Percentiles rank a stretch among this genome's conserved stretches.
phyloP scores from a whole-genome alignment of 106 monocot genomes.

The Dendrobium chrysotoxum region DNA sequence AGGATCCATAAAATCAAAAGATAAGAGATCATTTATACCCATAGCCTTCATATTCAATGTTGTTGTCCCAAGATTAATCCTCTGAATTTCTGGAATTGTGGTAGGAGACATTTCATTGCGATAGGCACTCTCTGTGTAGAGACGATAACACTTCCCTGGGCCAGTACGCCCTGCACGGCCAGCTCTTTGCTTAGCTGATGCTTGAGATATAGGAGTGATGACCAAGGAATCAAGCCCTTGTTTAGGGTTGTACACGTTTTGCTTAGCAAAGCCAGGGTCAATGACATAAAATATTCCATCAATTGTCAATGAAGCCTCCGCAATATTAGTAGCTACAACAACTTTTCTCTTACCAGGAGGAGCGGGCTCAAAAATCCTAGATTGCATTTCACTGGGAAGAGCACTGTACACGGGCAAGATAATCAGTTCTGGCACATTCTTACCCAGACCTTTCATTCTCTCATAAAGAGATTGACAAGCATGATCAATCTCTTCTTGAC shows the following conservation, averaged over 20 bases:
- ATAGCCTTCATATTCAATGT: conserved; percentile 90
- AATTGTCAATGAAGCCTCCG: conserved; percentile 89
- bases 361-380: conserved; percentile 87
- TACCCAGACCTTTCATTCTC: conserved; percentile 91
- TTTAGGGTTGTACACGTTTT: conserved; percentile 92
- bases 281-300: conserved; percentile 94
- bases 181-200: conserved; percentile 95
- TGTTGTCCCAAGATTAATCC: conserved; percentile 81
- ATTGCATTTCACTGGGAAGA: conserved; percentile 95
- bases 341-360: conserved; percentile 94
- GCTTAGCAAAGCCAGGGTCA: conserved; percentile 97
- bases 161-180: conserved; percentile 97
- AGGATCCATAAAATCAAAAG: conserved; percentile 97
- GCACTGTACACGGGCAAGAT: conserved; percentile 98
- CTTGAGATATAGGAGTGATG: conserved; percentile 95
- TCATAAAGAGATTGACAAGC: conserved; percentile 94
- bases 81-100: conserved; percentile 83
- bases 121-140: conserved; percentile 94
- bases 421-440: conserved; percentile 89
- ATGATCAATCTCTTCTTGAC: conserved; percentile 94
- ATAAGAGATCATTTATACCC: conserved; percentile 92
- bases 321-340: conserved; percentile 93
- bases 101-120: conserved; percentile 98
- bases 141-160: conserved; percentile 92
- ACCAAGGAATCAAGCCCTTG: conserved; percentile 86